phyloP scores from a whole-genome alignment of 176 grass and related monocot species.

The Poa pratensis region DNA sequence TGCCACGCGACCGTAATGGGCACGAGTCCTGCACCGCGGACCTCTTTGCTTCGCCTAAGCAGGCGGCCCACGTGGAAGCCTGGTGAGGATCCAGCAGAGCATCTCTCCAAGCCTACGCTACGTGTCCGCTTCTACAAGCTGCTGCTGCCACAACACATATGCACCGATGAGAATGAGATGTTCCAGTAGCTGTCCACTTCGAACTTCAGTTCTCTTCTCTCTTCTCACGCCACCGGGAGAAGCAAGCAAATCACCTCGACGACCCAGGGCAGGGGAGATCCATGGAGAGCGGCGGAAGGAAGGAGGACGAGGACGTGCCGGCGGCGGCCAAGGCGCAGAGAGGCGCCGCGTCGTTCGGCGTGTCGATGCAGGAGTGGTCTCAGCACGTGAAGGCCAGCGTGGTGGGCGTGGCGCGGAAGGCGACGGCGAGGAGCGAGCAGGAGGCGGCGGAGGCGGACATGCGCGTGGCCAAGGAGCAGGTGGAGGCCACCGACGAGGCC shows the following conservation, averaged over 20 bases:
- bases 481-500: conserved; percentile 57
- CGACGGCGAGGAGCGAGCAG: conserved; percentile 68
- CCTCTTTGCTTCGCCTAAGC: too few relatives aligned
- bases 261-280: not conserved
- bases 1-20: too few relatives aligned
- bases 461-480: conserved; percentile 58
- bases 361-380: conserved; percentile 53
- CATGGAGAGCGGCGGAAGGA: not conserved
- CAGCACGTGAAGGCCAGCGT: conserved; percentile 59
- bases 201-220: not conserved
- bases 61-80: too few relatives aligned
- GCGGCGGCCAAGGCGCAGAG: conserved; percentile 32
- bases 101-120: too few relatives aligned
- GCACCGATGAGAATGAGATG: not conserved
- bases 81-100: too few relatives aligned
- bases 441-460: conserved; percentile 83
- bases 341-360: conserved; percentile 44
- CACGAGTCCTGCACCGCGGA: too few relatives aligned
- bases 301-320: not conserved
- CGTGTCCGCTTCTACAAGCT: too few relatives aligned
- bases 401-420: conserved; percentile 52
- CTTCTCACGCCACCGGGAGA: not conserved
- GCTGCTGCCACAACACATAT: not conserved
- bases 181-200: not conserved
- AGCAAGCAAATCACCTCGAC: not conserved